Evolutionary conservation across 495 filamentous ascomycete genomes (phyloP), one percentile per base, ranked within the genome.

Genomic region (Schizothecium vesticola): DNA sequence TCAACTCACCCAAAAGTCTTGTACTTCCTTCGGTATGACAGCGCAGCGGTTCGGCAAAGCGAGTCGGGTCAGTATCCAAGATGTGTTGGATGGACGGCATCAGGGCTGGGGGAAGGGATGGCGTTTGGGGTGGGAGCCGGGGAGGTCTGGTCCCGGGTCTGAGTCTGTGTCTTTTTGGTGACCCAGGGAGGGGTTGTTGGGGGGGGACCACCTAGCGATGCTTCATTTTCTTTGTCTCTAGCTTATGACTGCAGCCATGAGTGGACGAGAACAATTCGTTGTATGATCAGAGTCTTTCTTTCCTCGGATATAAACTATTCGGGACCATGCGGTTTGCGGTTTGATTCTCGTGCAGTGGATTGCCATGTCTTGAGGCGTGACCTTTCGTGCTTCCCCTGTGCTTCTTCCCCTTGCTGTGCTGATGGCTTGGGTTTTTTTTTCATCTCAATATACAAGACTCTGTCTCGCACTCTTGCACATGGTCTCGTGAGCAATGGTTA

Each of bases 211-310:
- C 43, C 43, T 51, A 51, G 43, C 43, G 43, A 51, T 51, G 43
- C 19, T 51, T 51, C 43, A 51, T 51, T 66, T 29, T 61, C 31
- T 29, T 55, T 57, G 61, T 51, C 60, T 29, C 60, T 29, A 28
- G 60, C 25, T 62, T 62, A 29, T 24, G 58, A 59, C 58, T 59
- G 12, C 23, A 59, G 58, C 22, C 43, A 51, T 26, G 59, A 10
- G 36, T 25, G 61, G 29, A 28, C 12, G 61, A 64, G 61, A 24
- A 51, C 29, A 64, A 64, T 51, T 29, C 61, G 23, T 63, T 64
- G 61, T 64, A 64, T 64, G 61, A 64, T 64, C 61, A 64, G 61
- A 55, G 13, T 25, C 43, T 55, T 64, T 33, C 56, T 28, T 43
- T 21, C 31, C 23, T 24, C 29, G 31, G 23, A 51, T 64, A 23